phyloP scores from a whole-genome alignment of 176 grass and related monocot genomes.

The Lolium perenne region DNA sequence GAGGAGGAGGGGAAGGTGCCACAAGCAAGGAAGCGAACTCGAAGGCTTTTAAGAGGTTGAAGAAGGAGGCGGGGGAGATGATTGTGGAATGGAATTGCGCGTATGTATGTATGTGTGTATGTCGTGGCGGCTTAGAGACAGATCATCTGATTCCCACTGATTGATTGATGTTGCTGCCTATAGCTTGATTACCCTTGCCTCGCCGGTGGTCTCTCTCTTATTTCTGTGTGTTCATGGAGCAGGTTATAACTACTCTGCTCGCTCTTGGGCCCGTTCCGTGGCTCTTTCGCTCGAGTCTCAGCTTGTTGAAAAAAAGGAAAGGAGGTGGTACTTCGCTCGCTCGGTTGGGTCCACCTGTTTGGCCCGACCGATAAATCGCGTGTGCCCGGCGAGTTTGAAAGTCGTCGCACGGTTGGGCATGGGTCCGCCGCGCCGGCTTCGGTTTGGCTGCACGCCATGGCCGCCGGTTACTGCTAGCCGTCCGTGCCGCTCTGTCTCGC shows the following conservation, averaged over 20 bases:
- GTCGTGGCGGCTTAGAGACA: constrained; percentile 17
- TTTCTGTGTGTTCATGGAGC: constrained; percentile 12
- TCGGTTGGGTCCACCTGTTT: background rate
- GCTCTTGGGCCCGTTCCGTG: background rate
- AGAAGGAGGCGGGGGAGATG: background rate
- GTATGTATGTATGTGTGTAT: background rate
- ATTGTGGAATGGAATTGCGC: background rate
- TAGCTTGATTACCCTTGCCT: background rate
- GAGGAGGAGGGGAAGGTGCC: background rate
- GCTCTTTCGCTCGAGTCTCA: background rate
- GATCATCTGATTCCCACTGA: constrained; percentile 27
- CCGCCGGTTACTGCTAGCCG: background rate
- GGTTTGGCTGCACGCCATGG: background rate
- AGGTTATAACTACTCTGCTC: background rate
- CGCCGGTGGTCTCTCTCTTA: background rate
- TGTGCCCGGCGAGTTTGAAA: background rate
- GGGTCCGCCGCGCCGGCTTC: background rate
- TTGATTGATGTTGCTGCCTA: background rate
- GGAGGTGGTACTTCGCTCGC: background rate
- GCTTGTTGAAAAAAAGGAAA: background rate
- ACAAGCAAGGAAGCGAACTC: background rate
- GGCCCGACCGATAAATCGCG: background rate
- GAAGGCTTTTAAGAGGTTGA: background rate
- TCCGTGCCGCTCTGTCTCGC: background rate
- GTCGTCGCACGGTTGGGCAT: background rate